Evolutionary conservation across 1,284 basidiomycete species (phyloP), one percentile per base, ranked within the genome.

Genomic region (Irpex lacteus): DNA sequence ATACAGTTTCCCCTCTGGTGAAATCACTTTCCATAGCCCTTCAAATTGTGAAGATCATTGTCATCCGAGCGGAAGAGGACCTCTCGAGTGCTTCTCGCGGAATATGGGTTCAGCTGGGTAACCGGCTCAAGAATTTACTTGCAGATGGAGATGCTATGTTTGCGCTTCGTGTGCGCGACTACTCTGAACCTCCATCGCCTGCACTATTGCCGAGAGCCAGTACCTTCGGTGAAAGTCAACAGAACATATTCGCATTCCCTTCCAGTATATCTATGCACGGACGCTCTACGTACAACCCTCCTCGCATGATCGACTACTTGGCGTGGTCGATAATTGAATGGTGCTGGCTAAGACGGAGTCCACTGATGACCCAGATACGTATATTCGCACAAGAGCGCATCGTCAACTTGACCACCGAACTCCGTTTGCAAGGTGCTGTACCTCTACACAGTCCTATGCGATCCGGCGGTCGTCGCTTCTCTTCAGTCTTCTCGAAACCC

Each of bases 241-340:
- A 70, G 47, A 71, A 71, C n/a, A 66, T 73, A 0, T 72, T 73
- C 65, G 65, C 73, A 26, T 64, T 68, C 6, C 70, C 73, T 0
- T 73, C 75, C 13, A 69, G 61, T 36, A 4, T 63, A 36, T 68
- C 66, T 50, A 63, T 66, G 53, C 67, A 67, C 65, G 59, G 68
- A 57, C 61, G 59, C 66, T n/a, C 69, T 68, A 21, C 60, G 34
- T 71, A 63, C 71, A 75, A 70, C 58, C 74, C 65, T 72, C 88
- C 88, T 3, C 80, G 88, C 36, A 76, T 88, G 40, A 78, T 91
- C 3, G 92, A 94, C 72, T 92, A 91, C 72, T 78, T 87, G 40
- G 79, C 89, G 34, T 94, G 91, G 91, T 91, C 89, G 0, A 72
- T 88, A 34, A 78, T 91, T 50, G 89, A 93, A 70, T 81, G 91